These are phyloP conservation scores for Pholiota conissans DNA, from an alignment of 768 basidiomycete genomes.

Conservation along the genomic window DNA sequence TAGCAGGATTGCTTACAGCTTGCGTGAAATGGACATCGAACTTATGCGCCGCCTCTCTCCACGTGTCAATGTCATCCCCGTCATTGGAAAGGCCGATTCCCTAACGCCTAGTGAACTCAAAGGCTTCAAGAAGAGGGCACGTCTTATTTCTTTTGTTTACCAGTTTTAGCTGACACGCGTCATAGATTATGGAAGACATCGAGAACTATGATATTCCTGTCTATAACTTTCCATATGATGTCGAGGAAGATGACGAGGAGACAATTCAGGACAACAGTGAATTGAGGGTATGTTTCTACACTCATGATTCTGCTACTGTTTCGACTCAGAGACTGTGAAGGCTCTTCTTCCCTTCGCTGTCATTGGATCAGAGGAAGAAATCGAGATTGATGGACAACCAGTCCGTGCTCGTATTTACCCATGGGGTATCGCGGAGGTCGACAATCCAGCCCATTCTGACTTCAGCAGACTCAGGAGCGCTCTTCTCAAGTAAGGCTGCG, in stretches of 20 bases:
- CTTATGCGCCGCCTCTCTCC: conserved; percentile 98
- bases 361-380: conserved; percentile 96
- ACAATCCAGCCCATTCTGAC: conserved; percentile 99
- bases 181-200: conserved; percentile 99
- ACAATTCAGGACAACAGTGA: conserved; percentile 98
- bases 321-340: conserved; percentile 35
- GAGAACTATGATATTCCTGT: conserved; percentile 98
- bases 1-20: conserved; percentile 40
- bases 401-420: conserved; percentile 95
- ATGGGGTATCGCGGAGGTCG: conserved; percentile 98
- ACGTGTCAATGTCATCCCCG: conserved; percentile 98
- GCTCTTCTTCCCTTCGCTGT: conserved; percentile 95
- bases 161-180: neutral
- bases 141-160: neutral
- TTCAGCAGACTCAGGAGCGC: conserved; percentile 92
- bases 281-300: conserved; percentile 61
- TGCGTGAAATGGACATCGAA: conserved; percentile 99
- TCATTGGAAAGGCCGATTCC: conserved; percentile 95
- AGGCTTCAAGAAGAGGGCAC: conserved; percentile 93
- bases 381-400: conserved; percentile 88
- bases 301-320: neutral
- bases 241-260: conserved; percentile 99
- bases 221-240: conserved; percentile 99
- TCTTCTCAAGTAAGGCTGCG: conserved; percentile 74
- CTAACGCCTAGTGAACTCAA: conserved; percentile 90